Conservation (phyloP, 2,329 filamentous ascomycete genomes). For the Xylaria sp. region DNA sequence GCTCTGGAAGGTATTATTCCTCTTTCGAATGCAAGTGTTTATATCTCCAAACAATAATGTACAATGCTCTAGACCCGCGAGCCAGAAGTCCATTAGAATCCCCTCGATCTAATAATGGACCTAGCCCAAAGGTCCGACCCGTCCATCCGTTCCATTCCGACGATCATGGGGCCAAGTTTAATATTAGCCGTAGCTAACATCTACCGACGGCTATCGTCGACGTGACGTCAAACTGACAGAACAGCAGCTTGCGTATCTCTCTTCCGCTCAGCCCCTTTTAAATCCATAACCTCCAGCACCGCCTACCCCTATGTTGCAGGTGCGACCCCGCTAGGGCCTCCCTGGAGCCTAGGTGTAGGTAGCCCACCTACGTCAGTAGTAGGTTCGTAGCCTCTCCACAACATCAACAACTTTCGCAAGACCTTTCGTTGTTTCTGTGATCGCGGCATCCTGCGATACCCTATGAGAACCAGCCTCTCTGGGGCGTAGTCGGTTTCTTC, state of each 20-base stretch:
- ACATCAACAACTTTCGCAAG: too few species aligned
- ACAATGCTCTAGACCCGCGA: background rate
- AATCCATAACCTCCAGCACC: background rate
- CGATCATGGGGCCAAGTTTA: background rate
- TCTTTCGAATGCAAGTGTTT: background rate
- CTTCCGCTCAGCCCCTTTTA: background rate
- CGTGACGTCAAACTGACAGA: background rate
- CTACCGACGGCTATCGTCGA: background rate
- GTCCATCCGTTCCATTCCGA: background rate
- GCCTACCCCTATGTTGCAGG: background rate
- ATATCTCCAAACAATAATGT: background rate
- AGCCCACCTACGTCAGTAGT: too few species aligned
- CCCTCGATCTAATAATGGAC: background rate
- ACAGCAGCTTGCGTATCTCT: too few species aligned
- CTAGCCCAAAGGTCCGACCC: background rate
- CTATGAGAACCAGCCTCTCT: slow-evolving; percentile 32
- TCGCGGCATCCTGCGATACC: too few species aligned
- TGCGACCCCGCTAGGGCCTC: too few species aligned
- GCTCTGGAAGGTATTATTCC: background rate
- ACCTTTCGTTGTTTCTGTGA: too few species aligned
- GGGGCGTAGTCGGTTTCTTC: slow-evolving; percentile 33
- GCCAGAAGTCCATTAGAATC: background rate
- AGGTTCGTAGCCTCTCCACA: too few species aligned
- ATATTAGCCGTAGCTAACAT: background rate
- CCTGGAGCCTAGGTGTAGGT: too few species aligned